Conservation (phyloP, 164 flowering plant species). For the Nelumbo lutea region DNA sequence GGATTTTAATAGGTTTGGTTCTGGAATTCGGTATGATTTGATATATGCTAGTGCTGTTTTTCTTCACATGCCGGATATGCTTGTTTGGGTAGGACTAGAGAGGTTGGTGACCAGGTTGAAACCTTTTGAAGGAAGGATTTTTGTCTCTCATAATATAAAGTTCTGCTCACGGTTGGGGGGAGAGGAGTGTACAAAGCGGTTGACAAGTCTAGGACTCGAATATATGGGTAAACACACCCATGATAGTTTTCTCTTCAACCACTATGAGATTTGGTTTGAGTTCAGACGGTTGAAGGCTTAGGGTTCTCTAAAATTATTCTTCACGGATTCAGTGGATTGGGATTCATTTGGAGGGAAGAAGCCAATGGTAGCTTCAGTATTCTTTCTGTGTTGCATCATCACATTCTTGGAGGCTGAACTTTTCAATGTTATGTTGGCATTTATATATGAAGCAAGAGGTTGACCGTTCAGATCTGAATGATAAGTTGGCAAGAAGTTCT, state of each 20-base stretch:
- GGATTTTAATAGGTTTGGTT: conserved; percentile 78
- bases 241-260: conserved; percentile 92
- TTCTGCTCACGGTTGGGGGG: conserved; percentile 89
- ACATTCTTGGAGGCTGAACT: background rate
- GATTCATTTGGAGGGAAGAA: conserved; percentile 3
- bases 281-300: conserved; percentile 53
- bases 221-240: conserved; percentile 80
- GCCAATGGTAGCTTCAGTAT: background rate
- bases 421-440: background rate
- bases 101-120: conserved; percentile 56
- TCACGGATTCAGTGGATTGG: conserved; percentile 3
- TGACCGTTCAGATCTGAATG: too few relatives aligned
- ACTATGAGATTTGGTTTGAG: conserved; percentile 94
- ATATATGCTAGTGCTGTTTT: conserved; percentile 97
- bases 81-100: conserved; percentile 91
- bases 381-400: background rate
- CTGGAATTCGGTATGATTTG: conserved; percentile 58
- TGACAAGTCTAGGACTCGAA: conserved; percentile 64
- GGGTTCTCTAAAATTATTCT: conserved; percentile 1
- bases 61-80: conserved; percentile 92
- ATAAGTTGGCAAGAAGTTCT: background rate
- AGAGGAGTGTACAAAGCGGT: conserved; percentile 78
- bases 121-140: conserved; percentile 74
- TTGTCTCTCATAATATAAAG: conserved; percentile 89
- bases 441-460: too few relatives aligned